Evolutionary conservation across 2,329 filamentous ascomycete genomes (phyloP), one percentile per base, ranked within the genome.

Genomic region (Colletotrichum spaethianum): DNA sequence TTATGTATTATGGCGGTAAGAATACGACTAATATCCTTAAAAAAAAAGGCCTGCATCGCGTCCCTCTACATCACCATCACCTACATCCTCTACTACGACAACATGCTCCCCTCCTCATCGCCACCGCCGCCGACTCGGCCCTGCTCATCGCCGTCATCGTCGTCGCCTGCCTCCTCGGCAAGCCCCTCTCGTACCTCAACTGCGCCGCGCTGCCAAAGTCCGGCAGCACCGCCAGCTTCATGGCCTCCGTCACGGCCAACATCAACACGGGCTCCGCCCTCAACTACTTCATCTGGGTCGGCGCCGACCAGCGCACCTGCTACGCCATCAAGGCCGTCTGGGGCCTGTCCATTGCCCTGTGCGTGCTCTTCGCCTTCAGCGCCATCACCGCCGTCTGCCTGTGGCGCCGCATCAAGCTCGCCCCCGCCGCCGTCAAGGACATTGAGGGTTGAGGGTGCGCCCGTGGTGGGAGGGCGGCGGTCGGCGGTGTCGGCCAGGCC

Each of bases 291-390:
- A 79, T 84, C 55, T 88, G 88, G 81, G 85, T 87, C 28, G 85
- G 86, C 66, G 83, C 85, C 4, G 86, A 86, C 76, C 86, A 86
- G 80, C 81, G 88, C 23, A 93, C 93, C 67, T 98, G 95, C 84
- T 91, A 92, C 78, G 91, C 96, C 85, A 91, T 95, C 81, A 97
- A 97, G 87, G 90, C 93, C 20, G 90, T 96, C 75, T 98, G 95
- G 95, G 95, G 94, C 1, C 83, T 98, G 72, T 90, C 91, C 80
- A 95, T 98, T 81, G 91, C 91, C 5, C 88, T 97, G 61, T 94
- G 91, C 80, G 88, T 93, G 53, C 83, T 94, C 44, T 94, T 93
- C 77, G 87, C 89, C 73, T 87, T 93, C 72, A 92, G 90, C 2
- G 83, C 86, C 56, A 81, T 92, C 61, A 86, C 89, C 56, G 88